phyloP scores from a whole-genome alignment of 2,329 filamentous ascomycete genomes.

The Trichoderma lentiforme region DNA sequence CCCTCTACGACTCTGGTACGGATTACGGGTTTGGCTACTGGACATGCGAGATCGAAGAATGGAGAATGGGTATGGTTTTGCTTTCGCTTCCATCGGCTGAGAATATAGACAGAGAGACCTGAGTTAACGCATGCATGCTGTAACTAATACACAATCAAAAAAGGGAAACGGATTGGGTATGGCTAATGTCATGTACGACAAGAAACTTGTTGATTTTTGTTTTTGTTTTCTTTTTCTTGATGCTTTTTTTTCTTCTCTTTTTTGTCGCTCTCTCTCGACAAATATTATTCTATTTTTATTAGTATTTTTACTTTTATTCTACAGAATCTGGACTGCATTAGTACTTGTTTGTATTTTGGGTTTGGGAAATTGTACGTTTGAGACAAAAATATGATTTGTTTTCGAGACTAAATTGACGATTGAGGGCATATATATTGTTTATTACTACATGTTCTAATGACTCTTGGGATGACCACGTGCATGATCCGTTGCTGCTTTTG shows the following conservation, averaged over 20 bases:
- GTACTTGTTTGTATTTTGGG: not conserved
- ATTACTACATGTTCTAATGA: not conserved
- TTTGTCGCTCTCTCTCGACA: not conserved
- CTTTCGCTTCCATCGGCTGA: constrained; percentile 32
- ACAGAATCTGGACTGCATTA: not conserved
- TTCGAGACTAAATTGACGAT: not conserved
- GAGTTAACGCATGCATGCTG: constrained; percentile 31
- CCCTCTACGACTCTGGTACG: constrained; percentile 14
- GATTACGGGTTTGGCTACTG: constrained; percentile 18
- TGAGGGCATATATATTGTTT: not conserved
- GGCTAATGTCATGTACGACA: constrained; percentile 34
- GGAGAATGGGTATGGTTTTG: constrained; percentile 23
- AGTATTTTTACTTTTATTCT: not conserved
- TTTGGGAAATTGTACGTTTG: not conserved
- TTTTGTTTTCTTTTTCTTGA: not conserved
- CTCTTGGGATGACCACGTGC: not conserved
- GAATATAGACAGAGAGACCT: constrained; percentile 35
- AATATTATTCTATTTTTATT: constrained; percentile 17
- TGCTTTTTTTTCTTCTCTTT: not conserved
- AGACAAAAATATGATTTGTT: not conserved
- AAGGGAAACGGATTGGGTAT: constrained; percentile 34
- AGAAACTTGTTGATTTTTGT: constrained; percentile 28
- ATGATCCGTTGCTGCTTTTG: not conserved
- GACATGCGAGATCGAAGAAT: constrained; percentile 18
- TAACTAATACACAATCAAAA: constrained; percentile 38